Percentiles rank a stretch among this genome's conserved stretches.
phyloP scores from a whole-genome alignment of 116 monocot genomes.

The Iris pallida region DNA sequence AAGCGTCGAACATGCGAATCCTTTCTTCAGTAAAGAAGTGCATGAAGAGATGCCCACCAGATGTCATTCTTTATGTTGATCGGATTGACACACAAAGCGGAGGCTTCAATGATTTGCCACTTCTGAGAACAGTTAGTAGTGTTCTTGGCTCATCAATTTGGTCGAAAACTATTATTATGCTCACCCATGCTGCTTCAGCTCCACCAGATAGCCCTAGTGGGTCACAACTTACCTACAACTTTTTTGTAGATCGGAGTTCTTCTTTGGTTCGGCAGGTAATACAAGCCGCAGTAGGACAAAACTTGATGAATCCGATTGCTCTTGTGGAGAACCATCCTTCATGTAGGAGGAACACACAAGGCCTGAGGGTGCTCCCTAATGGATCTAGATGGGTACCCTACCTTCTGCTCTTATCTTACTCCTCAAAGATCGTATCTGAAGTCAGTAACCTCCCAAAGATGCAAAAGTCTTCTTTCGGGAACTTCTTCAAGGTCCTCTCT shows the following conservation, averaged over 20 bases:
- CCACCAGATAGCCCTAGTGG: conserved; percentile 37
- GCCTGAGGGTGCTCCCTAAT: conserved; percentile 33
- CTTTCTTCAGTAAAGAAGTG: conserved; percentile 29
- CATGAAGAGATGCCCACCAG: conserved; percentile 33
- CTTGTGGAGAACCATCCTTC: conserved; percentile 45
- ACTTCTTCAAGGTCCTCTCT: conserved; percentile 17
- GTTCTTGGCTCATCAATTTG: conserved; percentile 40
- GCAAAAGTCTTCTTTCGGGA: conserved; percentile 17
- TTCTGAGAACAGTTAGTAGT: conserved; percentile 29
- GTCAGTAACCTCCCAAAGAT: conserved; percentile 16
- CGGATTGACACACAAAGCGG: conserved; percentile 26
- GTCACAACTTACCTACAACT: conserved; percentile 25
- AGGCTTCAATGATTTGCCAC: conserved; percentile 31
- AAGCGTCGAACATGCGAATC: conserved; percentile 25
- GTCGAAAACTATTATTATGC: conserved; percentile 32
- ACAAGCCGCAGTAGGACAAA: conserved; percentile 29
- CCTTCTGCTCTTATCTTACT: conserved; percentile 38
- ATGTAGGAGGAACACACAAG: conserved; percentile 37
- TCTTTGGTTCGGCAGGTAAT: conserved; percentile 27
- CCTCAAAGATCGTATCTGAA: conserved; percentile 42
- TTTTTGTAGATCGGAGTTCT: conserved; percentile 20
- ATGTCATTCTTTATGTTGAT: conserved; percentile 38
- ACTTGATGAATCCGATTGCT: conserved; percentile 28
- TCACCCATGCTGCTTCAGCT: conserved; percentile 31
- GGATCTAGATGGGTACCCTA: conserved; percentile 31